These are phyloP conservation scores for Phyllosticta citriasiana DNA, from an alignment of 2,329 filamentous ascomycete species.

Conservation along the genomic window DNA sequence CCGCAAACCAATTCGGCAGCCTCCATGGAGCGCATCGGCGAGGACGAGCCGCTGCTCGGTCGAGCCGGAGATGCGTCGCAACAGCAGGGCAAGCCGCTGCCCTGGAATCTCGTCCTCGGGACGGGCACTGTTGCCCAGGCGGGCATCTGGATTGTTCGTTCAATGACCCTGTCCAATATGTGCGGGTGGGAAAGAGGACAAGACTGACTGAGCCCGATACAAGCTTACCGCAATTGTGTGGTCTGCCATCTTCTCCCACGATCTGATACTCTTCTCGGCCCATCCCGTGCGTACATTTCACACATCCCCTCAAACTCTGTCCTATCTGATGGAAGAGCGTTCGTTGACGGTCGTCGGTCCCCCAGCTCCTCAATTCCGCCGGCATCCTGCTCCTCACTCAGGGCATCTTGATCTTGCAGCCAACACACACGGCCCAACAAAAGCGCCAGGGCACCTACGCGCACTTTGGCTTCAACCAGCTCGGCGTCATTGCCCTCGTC, in stretches of 20 bases:
- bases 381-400: constrained; percentile 68
- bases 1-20: constrained; percentile 40
- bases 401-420: constrained; percentile 76
- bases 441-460: constrained; percentile 54
- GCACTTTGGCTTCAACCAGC: constrained; percentile 61
- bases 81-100: constrained; percentile 51
- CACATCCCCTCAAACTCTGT: neutral
- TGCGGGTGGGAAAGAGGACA: neutral
- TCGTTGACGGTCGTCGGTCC: neutral
- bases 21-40: constrained; percentile 25
- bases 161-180: neutral
- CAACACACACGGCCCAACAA: constrained; percentile 66
- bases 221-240: constrained; percentile 66
- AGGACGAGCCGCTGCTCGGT: constrained; percentile 61
- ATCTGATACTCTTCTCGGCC: constrained; percentile 73
- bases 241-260: constrained; percentile 60
- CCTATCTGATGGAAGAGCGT: constrained; percentile 10
- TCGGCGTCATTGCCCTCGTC: constrained; percentile 52
- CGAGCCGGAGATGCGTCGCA: constrained; percentile 65
- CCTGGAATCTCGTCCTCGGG: constrained; percentile 73
- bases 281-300: constrained; percentile 59
- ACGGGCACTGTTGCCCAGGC: constrained; percentile 73
- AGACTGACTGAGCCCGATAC: neutral
- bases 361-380: constrained; percentile 45
- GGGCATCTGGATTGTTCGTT: constrained; percentile 58